A percentile compares a stretch with the other conserved stretches of the same genome.
Evolutionary conservation across 371 early-diverging fungal species (phyloP).

Genomic region (Mucor lusitanicus): DNA sequence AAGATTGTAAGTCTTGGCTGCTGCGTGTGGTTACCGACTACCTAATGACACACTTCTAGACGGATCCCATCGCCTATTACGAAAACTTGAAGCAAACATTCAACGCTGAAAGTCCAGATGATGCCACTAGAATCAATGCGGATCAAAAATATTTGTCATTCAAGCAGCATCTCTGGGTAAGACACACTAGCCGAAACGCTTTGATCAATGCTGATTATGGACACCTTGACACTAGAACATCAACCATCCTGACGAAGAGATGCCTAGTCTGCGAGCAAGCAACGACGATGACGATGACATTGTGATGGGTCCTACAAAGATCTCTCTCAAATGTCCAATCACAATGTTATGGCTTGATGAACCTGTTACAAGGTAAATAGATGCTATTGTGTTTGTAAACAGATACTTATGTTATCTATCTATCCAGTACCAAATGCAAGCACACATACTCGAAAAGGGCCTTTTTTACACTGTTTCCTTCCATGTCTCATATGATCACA

Average conservation of each 20-base stretch:
- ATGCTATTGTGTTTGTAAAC: neutral
- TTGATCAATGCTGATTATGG: neutral
- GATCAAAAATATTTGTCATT: conserved; percentile 4
- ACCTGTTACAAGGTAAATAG: conserved; percentile 32
- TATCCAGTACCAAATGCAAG: conserved; percentile 33
- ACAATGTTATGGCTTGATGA: conserved; percentile 36
- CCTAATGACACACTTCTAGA: conserved; percentile 5
- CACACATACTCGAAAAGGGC: conserved; percentile 40
- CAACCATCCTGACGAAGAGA: conserved; percentile 35
- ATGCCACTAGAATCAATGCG: conserved; percentile 8
- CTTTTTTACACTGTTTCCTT: conserved; percentile 17
- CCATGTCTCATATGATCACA: neutral
- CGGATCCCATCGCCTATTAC: conserved; percentile 5
- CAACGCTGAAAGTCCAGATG: neutral
- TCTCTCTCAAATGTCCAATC: conserved; percentile 43
- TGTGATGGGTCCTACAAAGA: conserved; percentile 32
- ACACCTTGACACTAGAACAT: conserved; percentile 23
- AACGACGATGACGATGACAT: conserved; percentile 37
- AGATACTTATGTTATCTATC: neutral
- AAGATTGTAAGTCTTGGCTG: neutral
- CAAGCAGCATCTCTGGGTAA: conserved; percentile 30
- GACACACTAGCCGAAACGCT: neutral
- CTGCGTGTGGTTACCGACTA: neutral
- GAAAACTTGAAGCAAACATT: neutral
- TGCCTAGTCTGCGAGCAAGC: conserved; percentile 23